Evolutionary conservation across 2,329 filamentous ascomycete species (phyloP).

Genomic region (Aspergillus sp.): DNA sequence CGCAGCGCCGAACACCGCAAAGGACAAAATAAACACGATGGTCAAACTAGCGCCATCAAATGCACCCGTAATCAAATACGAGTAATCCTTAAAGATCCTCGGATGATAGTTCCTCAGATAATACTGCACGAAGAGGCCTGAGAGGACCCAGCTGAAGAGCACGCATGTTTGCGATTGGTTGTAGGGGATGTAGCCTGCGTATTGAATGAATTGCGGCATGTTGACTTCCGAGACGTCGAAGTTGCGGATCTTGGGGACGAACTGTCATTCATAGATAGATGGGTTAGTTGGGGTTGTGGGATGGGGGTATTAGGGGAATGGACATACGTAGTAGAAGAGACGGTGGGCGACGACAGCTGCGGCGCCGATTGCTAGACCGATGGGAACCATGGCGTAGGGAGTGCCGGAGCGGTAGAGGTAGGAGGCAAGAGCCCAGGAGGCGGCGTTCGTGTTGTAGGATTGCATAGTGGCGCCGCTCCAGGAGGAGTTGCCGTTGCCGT

Average conservation of each 20-base stretch:
- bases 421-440: constrained; percentile 52
- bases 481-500: constrained; percentile 51
- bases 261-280: not conserved
- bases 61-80: constrained; percentile 45
- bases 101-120: constrained; percentile 42
- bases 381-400: constrained; percentile 52
- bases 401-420: constrained; percentile 54
- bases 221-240: constrained; percentile 25
- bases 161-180: constrained; percentile 20
- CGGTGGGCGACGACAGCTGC: constrained; percentile 50
- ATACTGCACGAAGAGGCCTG: constrained; percentile 32
- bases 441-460: constrained; percentile 39
- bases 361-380: constrained; percentile 54
- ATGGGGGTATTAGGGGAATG: no score
- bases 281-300: not conserved
- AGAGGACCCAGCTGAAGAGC: constrained; percentile 17
- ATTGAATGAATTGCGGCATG: constrained; percentile 9
- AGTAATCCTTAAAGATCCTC: constrained; percentile 45
- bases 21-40: constrained; percentile 46
- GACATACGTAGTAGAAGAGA: constrained; percentile 8
- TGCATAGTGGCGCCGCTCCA: constrained; percentile 59
- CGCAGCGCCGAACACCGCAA: constrained; percentile 49
- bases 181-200: constrained; percentile 10
- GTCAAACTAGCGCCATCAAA: constrained; percentile 45
- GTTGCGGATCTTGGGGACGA: not conserved